A percentile compares a stretch with the other conserved stretches of the same genome.
Conservation (phyloP, 2,329 filamentous ascomycete species). For the Hymenoscyphus albidus region DNA sequence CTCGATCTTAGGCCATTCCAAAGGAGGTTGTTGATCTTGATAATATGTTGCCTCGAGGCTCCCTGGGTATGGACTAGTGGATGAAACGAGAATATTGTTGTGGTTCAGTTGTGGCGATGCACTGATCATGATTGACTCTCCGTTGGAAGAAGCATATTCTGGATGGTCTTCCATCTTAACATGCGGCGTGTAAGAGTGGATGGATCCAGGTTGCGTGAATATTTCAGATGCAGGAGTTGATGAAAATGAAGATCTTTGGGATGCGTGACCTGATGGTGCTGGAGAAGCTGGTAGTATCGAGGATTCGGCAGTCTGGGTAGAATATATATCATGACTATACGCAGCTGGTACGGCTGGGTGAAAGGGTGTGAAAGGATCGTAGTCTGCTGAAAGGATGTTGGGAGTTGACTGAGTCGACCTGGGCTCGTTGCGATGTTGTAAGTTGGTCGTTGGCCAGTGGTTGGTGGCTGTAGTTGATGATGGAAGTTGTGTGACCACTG, state of each 20-base stretch:
- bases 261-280: conserved; percentile 30
- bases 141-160: conserved; percentile 25
- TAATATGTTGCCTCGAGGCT: conserved; percentile 31
- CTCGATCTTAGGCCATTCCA: conserved; percentile 32
- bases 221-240: conserved; percentile 33
- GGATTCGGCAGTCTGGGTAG: conserved; percentile 38
- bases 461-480: conserved; percentile 27
- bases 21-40: conserved; percentile 23
- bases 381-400: conserved; percentile 47
- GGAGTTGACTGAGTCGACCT: conserved; percentile 34
- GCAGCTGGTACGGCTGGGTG: conserved; percentile 40
- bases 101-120: conserved; percentile 28
- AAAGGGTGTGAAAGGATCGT: conserved; percentile 49
- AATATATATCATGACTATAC: conserved; percentile 48
- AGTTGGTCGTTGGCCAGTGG: conserved; percentile 27
- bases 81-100: conserved; percentile 24
- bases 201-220: conserved; percentile 31
- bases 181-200: conserved; percentile 30
- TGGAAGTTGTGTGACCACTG: conserved; percentile 22
- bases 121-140: conserved; percentile 26
- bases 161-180: conserved; percentile 35
- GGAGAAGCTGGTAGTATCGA: conserved; percentile 31
- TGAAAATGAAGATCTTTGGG: conserved; percentile 36
- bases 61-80: conserved; percentile 28
- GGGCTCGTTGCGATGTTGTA: conserved; percentile 27